Conservation (phyloP, 225 moss, liverwort and hornwort genomes). For the Thuidium tamariscinum region DNA sequence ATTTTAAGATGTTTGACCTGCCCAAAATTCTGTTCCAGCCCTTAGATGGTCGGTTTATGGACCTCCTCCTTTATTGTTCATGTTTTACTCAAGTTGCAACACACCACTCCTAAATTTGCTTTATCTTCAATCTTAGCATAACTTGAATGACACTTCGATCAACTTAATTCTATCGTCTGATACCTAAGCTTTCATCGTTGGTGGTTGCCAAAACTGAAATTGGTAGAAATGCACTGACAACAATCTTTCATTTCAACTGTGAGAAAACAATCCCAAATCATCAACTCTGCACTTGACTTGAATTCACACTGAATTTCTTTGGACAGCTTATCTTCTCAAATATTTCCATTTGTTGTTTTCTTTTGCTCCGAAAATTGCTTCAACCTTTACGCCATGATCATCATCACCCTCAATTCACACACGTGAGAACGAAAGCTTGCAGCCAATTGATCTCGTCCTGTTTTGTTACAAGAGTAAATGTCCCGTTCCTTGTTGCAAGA, state of each 20-base stretch:
- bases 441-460: not conserved
- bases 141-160: not conserved
- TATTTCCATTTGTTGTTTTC: not conserved
- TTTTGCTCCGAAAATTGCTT: not conserved
- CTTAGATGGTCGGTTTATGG: not conserved
- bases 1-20: not conserved
- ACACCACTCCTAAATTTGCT: no score
- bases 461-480: conserved; percentile 71
- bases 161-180: no score
- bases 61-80: no score
- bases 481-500: conserved; percentile 55
- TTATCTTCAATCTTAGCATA: not conserved
- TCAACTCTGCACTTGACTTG: not conserved
- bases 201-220: no score
- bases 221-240: not conserved
- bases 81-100: no score
- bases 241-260: not conserved
- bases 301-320: not conserved
- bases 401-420: conserved; percentile 57
- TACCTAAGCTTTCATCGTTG: not conserved
- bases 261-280: not conserved
- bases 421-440: not conserved
- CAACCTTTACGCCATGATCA: conserved; percentile 30
- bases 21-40: not conserved
- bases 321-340: not conserved